Evolutionary conservation across 1,139 yeast genomes (phyloP), one percentile per base, ranked within the genome.

Genomic region (Pneumocystis oryctolagi): DNA sequence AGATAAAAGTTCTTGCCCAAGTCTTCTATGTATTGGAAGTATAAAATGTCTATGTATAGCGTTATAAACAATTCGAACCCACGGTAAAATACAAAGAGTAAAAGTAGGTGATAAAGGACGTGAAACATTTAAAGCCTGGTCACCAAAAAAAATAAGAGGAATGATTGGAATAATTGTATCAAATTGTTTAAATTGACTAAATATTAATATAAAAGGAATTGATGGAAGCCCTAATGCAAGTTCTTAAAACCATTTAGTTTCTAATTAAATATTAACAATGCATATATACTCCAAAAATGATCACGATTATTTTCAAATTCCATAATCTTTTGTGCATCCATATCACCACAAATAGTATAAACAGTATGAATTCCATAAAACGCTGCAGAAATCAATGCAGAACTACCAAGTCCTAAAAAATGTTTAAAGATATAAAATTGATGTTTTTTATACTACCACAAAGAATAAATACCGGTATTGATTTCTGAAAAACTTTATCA

Each of bases 401-500:
- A 37, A 59, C 64, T 35, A 61, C 61, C 64, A 63, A 61, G 16
- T 58, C 64, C 18, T 61, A 61, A n/a, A 61, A 62, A 18, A 61
- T 60, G 37, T 63, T 61, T 30, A 59, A 47, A 58, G 47, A 63
- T 31, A 62, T 56, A 16, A 58, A 61, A 12, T 59, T 47, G 18
- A 59, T 62, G 8, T 55, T 39, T 28, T 62, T 60, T 30, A 56
- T 25, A 32, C 12, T 20, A 63, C 37, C 30, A 61, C 64, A 31
- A 63, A 55, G n/a, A 61, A 62, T 28, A 60, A 59, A 9, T 57
- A 61, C n/a, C 35, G 60, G 25, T 39, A 57, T 18, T 56, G 30
- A 12, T 61, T 62, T 42, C 35, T 39, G 9, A 57, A 61, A 42
- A 47, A 55, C 60, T 60, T 32, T 30, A 42, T 63, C 64, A 12